Evolutionary conservation across 139 green algal species (phyloP), one percentile per base, ranked within the genome.

Genomic region (Zygnema circumcarinatum): DNA sequence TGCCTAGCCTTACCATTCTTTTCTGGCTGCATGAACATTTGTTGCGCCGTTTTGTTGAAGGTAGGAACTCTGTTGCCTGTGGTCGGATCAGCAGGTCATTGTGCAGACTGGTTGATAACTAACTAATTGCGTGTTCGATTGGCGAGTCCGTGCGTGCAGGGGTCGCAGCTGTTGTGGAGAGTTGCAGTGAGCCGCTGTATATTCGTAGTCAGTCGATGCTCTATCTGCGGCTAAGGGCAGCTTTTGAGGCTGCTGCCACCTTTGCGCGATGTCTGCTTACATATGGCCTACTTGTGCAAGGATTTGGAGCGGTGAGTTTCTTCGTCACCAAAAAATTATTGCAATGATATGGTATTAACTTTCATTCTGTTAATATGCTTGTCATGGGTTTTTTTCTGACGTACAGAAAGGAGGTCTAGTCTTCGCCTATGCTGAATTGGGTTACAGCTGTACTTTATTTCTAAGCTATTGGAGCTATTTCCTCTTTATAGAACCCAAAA

Each of bases 141-240:
- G 25, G 56, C 56, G 29, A 72, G 56, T n/a, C 29, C n/a, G n/a
- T n/a, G n/a, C n/a, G 33, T 74, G 75, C 75, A 83, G 79, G 79
- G 2, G 52, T 80, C 36, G 79, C 79, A 25, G 79, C 79, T 33
- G 32, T 80, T n/a, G n/a, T 86, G 52, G 89, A 92, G 73, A 29
- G 87, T 38, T n/a, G 53, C 16, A 86, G 73, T 22, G 89, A 92
- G 68, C 89, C 89, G 39, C 36, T 81, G 21, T 92, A 92, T 67
- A 92, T 92, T 11, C 36, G 84, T 54, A 56, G 42, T 2, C 87
- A 92, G 79, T 62, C 32, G n/a, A 54, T 92, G 72, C 39, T 92
- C 36, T n/a, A 86, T 2, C 39, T 92, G 16, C 89, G 81, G 67
- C 31, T 92, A 33, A 53, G 87, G n/a, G 87, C 52, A 38, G 69